These are phyloP conservation scores for Xylaria grammica DNA, from an alignment of 495 filamentous ascomycete genomes.

Conservation along the genomic window DNA sequence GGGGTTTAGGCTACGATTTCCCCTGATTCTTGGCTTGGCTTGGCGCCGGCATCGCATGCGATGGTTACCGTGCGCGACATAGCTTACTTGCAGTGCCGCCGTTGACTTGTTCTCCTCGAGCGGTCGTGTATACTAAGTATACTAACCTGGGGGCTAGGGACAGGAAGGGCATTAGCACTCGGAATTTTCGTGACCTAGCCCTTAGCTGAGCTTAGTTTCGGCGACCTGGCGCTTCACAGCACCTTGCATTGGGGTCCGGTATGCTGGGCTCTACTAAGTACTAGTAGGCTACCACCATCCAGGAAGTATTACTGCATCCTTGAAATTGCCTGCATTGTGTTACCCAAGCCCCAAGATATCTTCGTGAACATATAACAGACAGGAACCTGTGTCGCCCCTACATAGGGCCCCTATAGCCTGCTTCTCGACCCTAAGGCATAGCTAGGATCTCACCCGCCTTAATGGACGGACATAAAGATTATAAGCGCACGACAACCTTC, in stretches of 20 bases:
- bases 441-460: not conserved
- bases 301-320: not conserved
- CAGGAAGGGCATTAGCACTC: not conserved
- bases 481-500: not conserved
- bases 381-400: not conserved
- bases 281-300: not conserved
- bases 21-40: conserved; percentile 16
- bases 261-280: not conserved
- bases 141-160: not conserved
- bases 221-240: not conserved
- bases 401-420: not conserved
- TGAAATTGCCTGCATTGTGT: not conserved
- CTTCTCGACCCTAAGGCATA: not conserved
- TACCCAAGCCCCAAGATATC: conserved; percentile 2
- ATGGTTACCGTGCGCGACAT: not conserved
- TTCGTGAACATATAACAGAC: not conserved
- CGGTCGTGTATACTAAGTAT: not conserved
- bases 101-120: not conserved
- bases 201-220: not conserved
- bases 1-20: not conserved
- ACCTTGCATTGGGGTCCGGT: conserved; percentile 5
- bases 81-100: not conserved
- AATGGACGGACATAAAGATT: not conserved
- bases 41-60: conserved; percentile 16
- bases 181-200: not conserved